Evolutionary conservation across 129 eudicot species (phyloP), one percentile per base, ranked within the genome.

Genomic region (Lonicera japonica): DNA sequence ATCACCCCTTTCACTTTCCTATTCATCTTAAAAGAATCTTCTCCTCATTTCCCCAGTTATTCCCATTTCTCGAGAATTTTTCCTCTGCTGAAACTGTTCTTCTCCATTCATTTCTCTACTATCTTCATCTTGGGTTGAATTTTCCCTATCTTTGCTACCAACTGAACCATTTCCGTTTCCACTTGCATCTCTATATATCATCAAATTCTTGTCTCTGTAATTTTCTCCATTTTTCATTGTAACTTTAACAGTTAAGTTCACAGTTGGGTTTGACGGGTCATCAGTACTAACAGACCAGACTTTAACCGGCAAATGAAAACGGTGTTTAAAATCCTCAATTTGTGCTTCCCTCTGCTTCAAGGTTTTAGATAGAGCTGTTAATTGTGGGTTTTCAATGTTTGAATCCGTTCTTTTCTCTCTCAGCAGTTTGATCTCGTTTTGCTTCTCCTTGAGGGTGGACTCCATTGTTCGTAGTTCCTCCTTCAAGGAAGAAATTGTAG

Each of bases 401-500:
- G 52, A 19, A 11, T 63, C 56, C 5, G 11, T 21, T 54, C 48
- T 38, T 21, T 39, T 60, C 45, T 77, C 66, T 34, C 47, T 57
- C 25, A 78, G 60, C 51, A 54, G 69, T 45, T 80, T 65, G 66
- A 84, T 75, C 73, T 81, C 86, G 11, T 70, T 79, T 69, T 81
- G 82, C 48, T 69, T 81, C 60, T 86, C 94, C 38, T 82, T 73
- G 0, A 84, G 76, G 10, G 83, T 65, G 5, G 58, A 70, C 63
- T 82, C 94, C 0, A 87, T 67, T 0, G 76, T 70, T 66, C 59
- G 74, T 22, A 71, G 78, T 45, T 87, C 95, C 14, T 87, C 95
- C 60, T 51, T 79, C 70, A 84, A 75, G 39, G 95, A 81, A 39
- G 90, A 76, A 62, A 90, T 79, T 11, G 79, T 84, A 47, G 97